Conservation (phyloP, 352 stramenopile genomes). For the Phytophthora tubulina region DNA sequence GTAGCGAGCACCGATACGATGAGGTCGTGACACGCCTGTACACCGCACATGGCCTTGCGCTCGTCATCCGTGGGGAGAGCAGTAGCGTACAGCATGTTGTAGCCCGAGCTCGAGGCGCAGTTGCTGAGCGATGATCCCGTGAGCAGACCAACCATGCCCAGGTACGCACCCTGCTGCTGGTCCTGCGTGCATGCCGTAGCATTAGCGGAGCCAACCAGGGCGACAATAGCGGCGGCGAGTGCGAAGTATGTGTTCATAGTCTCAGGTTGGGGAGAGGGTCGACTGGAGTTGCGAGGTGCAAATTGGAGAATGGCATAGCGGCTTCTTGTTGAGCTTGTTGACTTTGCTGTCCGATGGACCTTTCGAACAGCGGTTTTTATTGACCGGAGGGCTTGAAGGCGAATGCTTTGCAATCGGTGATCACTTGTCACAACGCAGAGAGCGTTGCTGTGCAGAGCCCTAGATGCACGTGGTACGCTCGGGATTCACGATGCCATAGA, state of each 20-base stretch:
- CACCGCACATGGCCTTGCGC: conserved; percentile 42
- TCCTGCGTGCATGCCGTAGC: conserved; percentile 23
- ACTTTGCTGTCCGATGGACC: conserved; percentile 31
- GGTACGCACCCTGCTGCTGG: conserved; percentile 38
- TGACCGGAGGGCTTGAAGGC: background rate
- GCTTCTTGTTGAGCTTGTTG: conserved; percentile 14
- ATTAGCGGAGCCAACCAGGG: conserved; percentile 21
- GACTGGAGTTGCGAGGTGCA: conserved; percentile 21
- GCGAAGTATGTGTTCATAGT: conserved; percentile 42
- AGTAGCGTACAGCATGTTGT: conserved; percentile 52
- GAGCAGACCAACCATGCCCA: conserved; percentile 35
- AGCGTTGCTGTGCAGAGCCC: background rate
- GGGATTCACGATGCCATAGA: conserved; percentile 13
- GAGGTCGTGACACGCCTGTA: conserved; percentile 40
- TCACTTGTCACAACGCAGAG: conserved; percentile 1
- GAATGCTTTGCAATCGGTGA: background rate
- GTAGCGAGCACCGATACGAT: conserved; percentile 36
- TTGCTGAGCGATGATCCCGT: conserved; percentile 20
- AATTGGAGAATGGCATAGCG: conserved; percentile 39
- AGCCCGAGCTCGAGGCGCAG: conserved; percentile 39
- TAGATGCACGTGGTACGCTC: conserved; percentile 15
- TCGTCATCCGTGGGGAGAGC: conserved; percentile 35
- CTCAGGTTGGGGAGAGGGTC: background rate
- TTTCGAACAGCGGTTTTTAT: conserved; percentile 23
- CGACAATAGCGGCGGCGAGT: conserved; percentile 13